phyloP scores from a whole-genome alignment of 2,329 filamentous ascomycete genomes.

The Mariannaea sp. region DNA sequence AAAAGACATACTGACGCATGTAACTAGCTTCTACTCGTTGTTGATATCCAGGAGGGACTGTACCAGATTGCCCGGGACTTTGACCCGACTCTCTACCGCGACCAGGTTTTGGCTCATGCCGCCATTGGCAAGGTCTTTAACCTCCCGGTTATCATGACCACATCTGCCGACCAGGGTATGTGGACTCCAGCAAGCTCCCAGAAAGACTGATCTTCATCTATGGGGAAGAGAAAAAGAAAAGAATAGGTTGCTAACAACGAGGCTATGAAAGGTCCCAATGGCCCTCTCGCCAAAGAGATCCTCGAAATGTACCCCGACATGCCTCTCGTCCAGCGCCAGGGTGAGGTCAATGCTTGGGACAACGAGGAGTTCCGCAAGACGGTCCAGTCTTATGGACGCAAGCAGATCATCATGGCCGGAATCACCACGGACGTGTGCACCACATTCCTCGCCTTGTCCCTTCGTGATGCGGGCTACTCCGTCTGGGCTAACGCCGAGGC shows the following conservation, averaged over 20 bases:
- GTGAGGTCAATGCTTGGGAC: constrained; percentile 80
- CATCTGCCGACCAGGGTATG: constrained; percentile 60
- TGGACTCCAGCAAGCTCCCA: too few species aligned
- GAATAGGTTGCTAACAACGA: neutral
- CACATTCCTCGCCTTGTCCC: constrained; percentile 73
- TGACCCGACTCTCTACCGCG: constrained; percentile 65
- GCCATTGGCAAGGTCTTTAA: constrained; percentile 68
- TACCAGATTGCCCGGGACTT: constrained; percentile 64
- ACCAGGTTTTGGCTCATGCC: constrained; percentile 71
- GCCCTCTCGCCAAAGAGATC: constrained; percentile 72
- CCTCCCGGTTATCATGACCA: constrained; percentile 71
- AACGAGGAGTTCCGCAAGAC: constrained; percentile 70
- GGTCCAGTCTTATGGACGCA: constrained; percentile 66
- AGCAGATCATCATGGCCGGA: constrained; percentile 72
- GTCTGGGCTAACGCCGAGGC: constrained; percentile 77
- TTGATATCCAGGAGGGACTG: constrained; percentile 46
- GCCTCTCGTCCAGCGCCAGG: constrained; percentile 68
- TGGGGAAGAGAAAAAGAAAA: too few species aligned
- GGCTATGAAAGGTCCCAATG: constrained; percentile 64
- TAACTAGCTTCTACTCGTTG: constrained; percentile 46
- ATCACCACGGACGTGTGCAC: constrained; percentile 79
- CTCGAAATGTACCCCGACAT: constrained; percentile 68
- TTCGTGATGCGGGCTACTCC: constrained; percentile 71
- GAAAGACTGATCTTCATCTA: too few species aligned
- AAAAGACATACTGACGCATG: neutral